A percentile compares a stretch with the other conserved stretches of the same genome.
Conservation (phyloP, 495 filamentous ascomycete genomes). For the Penicillium ucsense region DNA sequence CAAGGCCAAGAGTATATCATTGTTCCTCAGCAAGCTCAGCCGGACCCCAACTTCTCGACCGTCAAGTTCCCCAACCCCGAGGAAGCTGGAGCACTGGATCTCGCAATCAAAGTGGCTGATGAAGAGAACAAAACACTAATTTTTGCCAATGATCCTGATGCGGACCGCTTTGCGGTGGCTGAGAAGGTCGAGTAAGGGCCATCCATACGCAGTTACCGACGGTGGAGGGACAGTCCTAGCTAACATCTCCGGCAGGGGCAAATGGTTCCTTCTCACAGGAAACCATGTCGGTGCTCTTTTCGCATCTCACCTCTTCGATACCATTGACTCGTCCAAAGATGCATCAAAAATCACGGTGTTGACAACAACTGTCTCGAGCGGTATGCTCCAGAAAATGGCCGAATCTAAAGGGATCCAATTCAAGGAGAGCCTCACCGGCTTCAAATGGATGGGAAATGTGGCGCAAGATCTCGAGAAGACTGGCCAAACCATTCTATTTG, state of each 20-base stretch:
- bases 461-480: conserved; percentile 31
- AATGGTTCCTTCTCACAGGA: conserved; percentile 58
- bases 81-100: conserved; percentile 57
- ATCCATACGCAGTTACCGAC: too few species aligned
- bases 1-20: conserved; percentile 23
- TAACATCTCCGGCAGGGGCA: conserved; percentile 17
- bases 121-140: conserved; percentile 39
- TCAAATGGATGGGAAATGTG: conserved; percentile 61
- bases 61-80: conserved; percentile 66
- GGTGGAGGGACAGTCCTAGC: not conserved
- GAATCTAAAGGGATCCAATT: conserved; percentile 45
- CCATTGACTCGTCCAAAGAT: conserved; percentile 14
- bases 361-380: conserved; percentile 55
- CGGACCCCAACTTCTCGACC: conserved; percentile 62
- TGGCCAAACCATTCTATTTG: conserved; percentile 47
- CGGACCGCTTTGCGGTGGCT: conserved; percentile 60
- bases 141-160: conserved; percentile 63
- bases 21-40: conserved; percentile 42
- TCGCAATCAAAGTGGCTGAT: conserved; percentile 50
- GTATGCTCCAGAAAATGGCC: conserved; percentile 56
- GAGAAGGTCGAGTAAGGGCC: conserved; percentile 43
- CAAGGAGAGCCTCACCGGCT: conserved; percentile 60
- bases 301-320: conserved; percentile 47
- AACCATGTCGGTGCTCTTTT: conserved; percentile 61
- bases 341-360: conserved; percentile 43